A percentile compares a stretch with the other conserved stretches of the same genome.
phyloP scores from a whole-genome alignment of 192 early-diverging fungal species.

The Entomortierella chlamydospora region DNA sequence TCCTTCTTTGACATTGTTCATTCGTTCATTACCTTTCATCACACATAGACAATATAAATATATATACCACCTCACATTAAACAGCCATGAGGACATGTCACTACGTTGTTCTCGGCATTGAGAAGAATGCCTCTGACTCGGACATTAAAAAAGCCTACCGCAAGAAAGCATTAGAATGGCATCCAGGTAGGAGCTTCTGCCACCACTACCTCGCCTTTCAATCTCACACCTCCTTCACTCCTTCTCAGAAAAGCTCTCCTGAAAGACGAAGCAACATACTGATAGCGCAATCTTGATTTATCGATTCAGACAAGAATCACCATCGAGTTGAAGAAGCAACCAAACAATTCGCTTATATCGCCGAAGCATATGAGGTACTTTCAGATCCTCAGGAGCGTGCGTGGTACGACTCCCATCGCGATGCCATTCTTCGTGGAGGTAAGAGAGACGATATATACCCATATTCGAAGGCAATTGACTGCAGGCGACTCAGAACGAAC shows the following conservation, averaged over 20 bases:
- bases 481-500: no score
- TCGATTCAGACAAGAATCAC: slow-evolving; percentile 86
- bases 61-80: neutral
- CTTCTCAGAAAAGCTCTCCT: no score
- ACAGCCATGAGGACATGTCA: slow-evolving; percentile 85
- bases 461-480: neutral
- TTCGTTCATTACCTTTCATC: neutral
- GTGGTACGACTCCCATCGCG: slow-evolving; percentile 94
- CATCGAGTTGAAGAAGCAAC: slow-evolving; percentile 88
- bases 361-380: slow-evolving; percentile 93
- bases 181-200: slow-evolving; percentile 67
- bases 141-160: slow-evolving; percentile 94
- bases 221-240: no score
- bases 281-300: no score
- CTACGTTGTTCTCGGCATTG: slow-evolving; percentile 90
- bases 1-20: slow-evolving; percentile 9
- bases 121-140: slow-evolving; percentile 71
- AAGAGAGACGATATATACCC: slow-evolving; percentile 12
- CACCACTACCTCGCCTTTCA: neutral
- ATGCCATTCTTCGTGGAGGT: slow-evolving; percentile 90
- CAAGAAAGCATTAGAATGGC: slow-evolving; percentile 80
- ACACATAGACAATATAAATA: neutral
- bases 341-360: slow-evolving; percentile 87
- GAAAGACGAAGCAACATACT: no score
- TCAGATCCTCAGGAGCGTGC: slow-evolving; percentile 94